phyloP scores from a whole-genome alignment of 257 asterid species.

The Nicotiana undulata region DNA sequence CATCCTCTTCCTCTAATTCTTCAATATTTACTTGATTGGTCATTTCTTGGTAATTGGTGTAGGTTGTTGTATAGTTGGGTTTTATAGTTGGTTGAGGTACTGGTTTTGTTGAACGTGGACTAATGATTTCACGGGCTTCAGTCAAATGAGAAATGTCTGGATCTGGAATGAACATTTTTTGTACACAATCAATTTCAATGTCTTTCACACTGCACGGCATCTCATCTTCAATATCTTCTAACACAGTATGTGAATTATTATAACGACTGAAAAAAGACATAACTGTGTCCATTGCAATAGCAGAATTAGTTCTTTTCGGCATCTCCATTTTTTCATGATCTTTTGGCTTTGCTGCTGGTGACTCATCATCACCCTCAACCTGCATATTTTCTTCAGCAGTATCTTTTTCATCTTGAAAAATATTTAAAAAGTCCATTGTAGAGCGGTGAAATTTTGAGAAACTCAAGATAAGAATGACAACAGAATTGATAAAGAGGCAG shows the following conservation, averaged over 20 bases:
- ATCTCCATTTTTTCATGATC: not conserved
- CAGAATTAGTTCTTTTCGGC: not conserved
- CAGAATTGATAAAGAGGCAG: slow-evolving; percentile 36
- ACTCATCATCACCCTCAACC: not conserved
- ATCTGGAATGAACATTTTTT: not conserved
- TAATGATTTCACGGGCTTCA: not conserved
- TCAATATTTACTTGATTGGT: not conserved
- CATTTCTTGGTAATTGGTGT: not conserved
- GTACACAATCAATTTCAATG: not conserved
- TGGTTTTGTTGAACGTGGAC: slow-evolving; percentile 4
- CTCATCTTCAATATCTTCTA: not conserved
- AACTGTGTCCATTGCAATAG: not conserved
- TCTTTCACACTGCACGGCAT: not conserved
- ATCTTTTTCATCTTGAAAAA: not conserved
- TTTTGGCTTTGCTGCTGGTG: not conserved
- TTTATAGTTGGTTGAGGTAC: not conserved
- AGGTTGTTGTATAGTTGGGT: not conserved
- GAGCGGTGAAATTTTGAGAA: slow-evolving; percentile 30
- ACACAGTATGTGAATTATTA: not conserved
- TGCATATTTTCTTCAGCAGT: not conserved
- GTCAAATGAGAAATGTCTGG: not conserved
- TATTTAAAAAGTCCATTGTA: not conserved
- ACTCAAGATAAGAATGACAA: slow-evolving; percentile 28
- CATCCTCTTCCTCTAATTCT: slow-evolving; percentile 17
- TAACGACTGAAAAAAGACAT: not conserved